Evolutionary conservation across 1,139 yeast species (phyloP), one percentile per base, ranked within the genome.

Genomic region (Debaryomyces robertsiae): DNA sequence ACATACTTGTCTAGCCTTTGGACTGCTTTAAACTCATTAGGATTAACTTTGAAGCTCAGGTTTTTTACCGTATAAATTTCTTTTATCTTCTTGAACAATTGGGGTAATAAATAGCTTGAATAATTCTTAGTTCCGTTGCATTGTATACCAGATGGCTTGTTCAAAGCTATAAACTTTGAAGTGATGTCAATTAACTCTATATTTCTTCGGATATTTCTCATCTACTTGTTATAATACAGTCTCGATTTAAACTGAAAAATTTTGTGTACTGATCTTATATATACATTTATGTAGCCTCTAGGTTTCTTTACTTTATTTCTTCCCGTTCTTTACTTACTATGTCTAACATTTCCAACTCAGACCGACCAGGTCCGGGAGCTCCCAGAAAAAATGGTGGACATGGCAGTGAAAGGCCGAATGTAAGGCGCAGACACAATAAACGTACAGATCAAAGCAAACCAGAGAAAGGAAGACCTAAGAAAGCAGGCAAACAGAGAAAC

Each of bases 1-100:
- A 58, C 63, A 43, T 46, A 56, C 40, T 52, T 45, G 40, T 59
- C 64, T 15, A 60, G 41, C 33, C 65, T 42, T 37, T 58, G 63
- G 3, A 57, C 50, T 17, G 57, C 36, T 32, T 52, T 45, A 35
- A 55, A 53, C 30, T 48, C 47, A 2, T 39, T 35, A 3, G 54
- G 44, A 29, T 48, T 43, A 11, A 50, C 33, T 24, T 30, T 40
- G 24, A 27, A 39, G 10, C 41, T 43, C 9, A 52, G 54, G 23
- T 34, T 13, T 4, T 17, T n/a, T 17, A 19, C 17, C 7, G 33
- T 15, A 41, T 30, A 28, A 45, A 40, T 13, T 37, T 27, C 38
- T 50, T 52, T 41, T 49, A 52, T 25, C 37, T 41, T 9, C 34
- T 40, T 14, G 46, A 44, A 17, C 22, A 56, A 27, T 32, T 50